These are phyloP conservation scores for Leccinum rimulosum DNA, from an alignment of 768 basidiomycete species.

Conservation along the genomic window DNA sequence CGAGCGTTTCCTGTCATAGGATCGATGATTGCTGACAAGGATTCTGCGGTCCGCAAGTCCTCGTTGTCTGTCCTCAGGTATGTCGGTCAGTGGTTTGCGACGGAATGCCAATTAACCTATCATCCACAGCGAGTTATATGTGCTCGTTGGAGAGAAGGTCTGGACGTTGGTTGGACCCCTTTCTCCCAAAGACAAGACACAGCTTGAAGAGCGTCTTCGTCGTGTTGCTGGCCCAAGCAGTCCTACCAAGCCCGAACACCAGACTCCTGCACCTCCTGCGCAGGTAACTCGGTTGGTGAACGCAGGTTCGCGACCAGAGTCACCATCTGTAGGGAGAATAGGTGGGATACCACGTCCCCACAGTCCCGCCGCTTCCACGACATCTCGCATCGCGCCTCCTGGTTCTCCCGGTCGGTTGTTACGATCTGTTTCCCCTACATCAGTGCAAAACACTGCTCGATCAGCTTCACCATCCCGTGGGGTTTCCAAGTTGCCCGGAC, in stretches of 20 bases:
- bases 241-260: slow-evolving; percentile 40
- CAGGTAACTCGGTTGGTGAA: slow-evolving; percentile 56
- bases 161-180: slow-evolving; percentile 77
- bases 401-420: slow-evolving; percentile 37
- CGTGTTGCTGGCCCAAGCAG: slow-evolving; percentile 69
- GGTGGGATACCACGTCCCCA: slow-evolving; percentile 47
- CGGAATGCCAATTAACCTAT: slow-evolving; percentile 7
- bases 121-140: slow-evolving; percentile 68
- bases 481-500: slow-evolving; percentile 41
- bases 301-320: slow-evolving; percentile 45
- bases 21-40: slow-evolving; percentile 83
- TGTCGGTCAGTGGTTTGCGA: slow-evolving; percentile 20
- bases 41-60: slow-evolving; percentile 84
- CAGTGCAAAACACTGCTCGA: slow-evolving; percentile 38
- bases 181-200: slow-evolving; percentile 85
- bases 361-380: slow-evolving; percentile 42
- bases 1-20: slow-evolving; percentile 81
- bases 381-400: slow-evolving; percentile 44
- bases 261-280: slow-evolving; percentile 40
- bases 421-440: slow-evolving; percentile 37
- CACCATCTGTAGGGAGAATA: slow-evolving; percentile 41
- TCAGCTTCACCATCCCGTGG: slow-evolving; percentile 49
- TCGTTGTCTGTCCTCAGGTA: slow-evolving; percentile 81
- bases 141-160: slow-evolving; percentile 80
- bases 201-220: slow-evolving; percentile 85